Evolutionary conservation across 306 rosid species (phyloP).

Genomic region (Morella rubra): DNA sequence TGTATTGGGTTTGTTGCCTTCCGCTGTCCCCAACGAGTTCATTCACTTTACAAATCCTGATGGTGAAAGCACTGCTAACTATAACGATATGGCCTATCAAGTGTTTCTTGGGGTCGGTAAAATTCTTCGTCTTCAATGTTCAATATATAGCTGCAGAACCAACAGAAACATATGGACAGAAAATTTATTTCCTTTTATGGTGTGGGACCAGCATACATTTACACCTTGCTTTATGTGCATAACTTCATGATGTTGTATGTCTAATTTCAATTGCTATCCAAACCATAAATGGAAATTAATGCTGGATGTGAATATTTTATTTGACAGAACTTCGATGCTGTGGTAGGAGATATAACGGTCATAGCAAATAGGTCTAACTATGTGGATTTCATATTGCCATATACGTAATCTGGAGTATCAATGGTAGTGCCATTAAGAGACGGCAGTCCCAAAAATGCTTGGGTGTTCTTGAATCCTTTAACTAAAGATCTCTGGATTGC

Average conservation of each 20-base stretch:
- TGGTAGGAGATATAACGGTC: slow-evolving; percentile 40
- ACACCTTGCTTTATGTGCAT: too few relatives aligned
- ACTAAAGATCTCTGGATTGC: slow-evolving; percentile 56
- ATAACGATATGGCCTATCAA: slow-evolving; percentile 38
- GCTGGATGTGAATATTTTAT: not conserved
- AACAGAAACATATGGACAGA: too few relatives aligned
- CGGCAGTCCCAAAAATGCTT: slow-evolving; percentile 34
- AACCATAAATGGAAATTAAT: too few relatives aligned
- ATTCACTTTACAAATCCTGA: slow-evolving; percentile 24
- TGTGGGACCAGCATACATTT: too few relatives aligned
- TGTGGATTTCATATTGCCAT: slow-evolving; percentile 61
- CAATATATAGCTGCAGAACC: too few relatives aligned
- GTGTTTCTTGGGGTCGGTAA: slow-evolving; percentile 46
- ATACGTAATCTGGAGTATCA: slow-evolving; percentile 59
- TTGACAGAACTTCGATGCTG: slow-evolving; percentile 48
- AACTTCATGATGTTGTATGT: too few relatives aligned
- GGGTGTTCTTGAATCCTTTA: slow-evolving; percentile 68
- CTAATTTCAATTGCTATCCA: not conserved
- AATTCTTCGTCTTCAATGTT: too few relatives aligned
- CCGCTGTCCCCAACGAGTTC: slow-evolving; percentile 37
- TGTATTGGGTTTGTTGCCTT: slow-evolving; percentile 36
- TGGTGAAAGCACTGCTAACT: slow-evolving; percentile 34
- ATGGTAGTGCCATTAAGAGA: slow-evolving; percentile 54
- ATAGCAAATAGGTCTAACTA: slow-evolving; percentile 44
- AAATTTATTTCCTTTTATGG: too few relatives aligned